These are phyloP conservation scores for Fusarium subglutinans DNA, from an alignment of 2,329 filamentous ascomycete genomes.

Conservation along the genomic window DNA sequence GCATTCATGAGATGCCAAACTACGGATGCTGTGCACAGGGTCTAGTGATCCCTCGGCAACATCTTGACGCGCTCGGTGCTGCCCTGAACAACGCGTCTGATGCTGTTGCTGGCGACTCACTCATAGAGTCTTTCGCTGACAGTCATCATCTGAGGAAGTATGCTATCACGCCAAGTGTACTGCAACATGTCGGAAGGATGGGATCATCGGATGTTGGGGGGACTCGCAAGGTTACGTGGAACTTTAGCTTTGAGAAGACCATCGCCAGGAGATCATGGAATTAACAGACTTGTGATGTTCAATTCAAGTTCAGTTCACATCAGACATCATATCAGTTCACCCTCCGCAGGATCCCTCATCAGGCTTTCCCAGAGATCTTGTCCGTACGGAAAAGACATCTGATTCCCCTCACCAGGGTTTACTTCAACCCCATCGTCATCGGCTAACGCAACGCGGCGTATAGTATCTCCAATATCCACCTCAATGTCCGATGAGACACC, in stretches of 20 bases:
- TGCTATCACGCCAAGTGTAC: slow-evolving; percentile 45
- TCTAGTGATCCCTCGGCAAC: slow-evolving; percentile 43
- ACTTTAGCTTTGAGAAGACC: slow-evolving; percentile 44
- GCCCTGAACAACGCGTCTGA: slow-evolving; percentile 31
- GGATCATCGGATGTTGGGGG: slow-evolving; percentile 39
- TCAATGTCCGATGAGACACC: background rate
- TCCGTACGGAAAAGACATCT: background rate
- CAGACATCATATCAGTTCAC: background rate
- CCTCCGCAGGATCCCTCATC: background rate
- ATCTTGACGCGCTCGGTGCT: slow-evolving; percentile 34
- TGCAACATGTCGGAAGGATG: slow-evolving; percentile 47
- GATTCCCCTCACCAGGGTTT: background rate
- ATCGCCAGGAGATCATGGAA: background rate
- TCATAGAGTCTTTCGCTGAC: slow-evolving; percentile 45
- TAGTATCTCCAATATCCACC: background rate
- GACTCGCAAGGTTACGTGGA: slow-evolving; percentile 44
- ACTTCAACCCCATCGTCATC: background rate
- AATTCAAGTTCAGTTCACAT: background rate
- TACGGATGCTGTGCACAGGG: slow-evolving; percentile 51
- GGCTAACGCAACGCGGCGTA: background rate
- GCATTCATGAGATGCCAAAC: slow-evolving; percentile 46
- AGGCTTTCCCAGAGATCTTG: slow-evolving; percentile 2
- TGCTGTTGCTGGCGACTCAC: slow-evolving; percentile 42
- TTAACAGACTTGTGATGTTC: background rate
- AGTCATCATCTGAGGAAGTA: slow-evolving; percentile 42